Base-by-base conservation (phyloP, 2,329 filamentous ascomycete species). In the Aspergillus floridensis region DNA sequence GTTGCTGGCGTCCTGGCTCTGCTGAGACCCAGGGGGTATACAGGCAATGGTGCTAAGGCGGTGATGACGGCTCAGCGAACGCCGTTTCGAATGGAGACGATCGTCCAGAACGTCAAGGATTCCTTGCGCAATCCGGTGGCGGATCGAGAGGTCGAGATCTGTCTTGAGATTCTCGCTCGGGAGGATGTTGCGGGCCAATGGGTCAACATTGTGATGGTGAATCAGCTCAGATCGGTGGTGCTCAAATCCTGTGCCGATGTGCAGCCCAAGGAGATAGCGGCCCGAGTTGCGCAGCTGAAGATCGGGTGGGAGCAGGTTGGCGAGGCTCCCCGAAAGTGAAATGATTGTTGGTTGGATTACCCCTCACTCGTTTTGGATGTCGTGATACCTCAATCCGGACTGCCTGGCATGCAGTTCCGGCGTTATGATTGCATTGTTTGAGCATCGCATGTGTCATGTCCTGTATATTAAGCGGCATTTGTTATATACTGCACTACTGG, bases 1-100 rank as follows among this genome's bases (percentile, higher is more conserved):
- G 83, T 92, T 10, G 82, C 86, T 1, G 82, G 86, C 5, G 85
- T 90, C 5, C 76, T 93, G 35, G 82, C 82, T n/a, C 85, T 90
- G 79, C 80, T 92, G 62, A 71, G 75, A 44, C 78, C 76, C 0
- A 68, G 67, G 49, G 69, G 66, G 49, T 72, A 72, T 59, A 69
- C 70, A 48, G 73, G 69, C 26, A 69, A 63, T 47, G 72, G 72
- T 2, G 66, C 68, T 50, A 69, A 64, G 55, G 70, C 71, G 2
- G 66, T 66, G 59, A 58, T 70, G 22, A 65, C 69, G 7, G 78
- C 76, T 31, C 80, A 80, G 16, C 80, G 85, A 68, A 82, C 89
- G 62, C 84, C 88, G 1, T 92, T 90, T 68, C 84, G 84, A 24
- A 84, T 92, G 80, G 77, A 82, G 29, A 81, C 80, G 12, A 77